phyloP scores from a whole-genome alignment of 805 yeast genomes.

The Maudiozyma saulgeensis region DNA sequence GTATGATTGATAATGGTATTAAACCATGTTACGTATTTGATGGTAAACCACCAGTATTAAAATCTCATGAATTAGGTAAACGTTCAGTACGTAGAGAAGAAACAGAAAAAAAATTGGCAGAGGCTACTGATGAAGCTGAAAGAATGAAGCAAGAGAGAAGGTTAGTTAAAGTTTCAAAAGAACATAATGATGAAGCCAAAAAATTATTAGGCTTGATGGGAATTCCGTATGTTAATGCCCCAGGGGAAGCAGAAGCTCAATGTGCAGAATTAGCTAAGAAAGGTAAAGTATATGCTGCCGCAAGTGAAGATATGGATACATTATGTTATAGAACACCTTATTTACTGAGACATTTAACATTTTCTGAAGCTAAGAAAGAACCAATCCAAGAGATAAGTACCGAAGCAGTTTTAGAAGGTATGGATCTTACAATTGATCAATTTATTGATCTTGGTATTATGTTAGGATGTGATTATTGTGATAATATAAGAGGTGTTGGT shows the following conservation, averaged over 20 bases:
- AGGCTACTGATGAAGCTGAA: constrained; percentile 66
- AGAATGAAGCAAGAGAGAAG: constrained; percentile 69
- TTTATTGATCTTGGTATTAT: constrained; percentile 89
- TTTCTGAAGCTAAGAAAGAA: constrained; percentile 85
- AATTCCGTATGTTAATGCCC: constrained; percentile 85
- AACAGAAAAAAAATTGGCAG: constrained; percentile 67
- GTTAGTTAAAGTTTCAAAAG: constrained; percentile 77
- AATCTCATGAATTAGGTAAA: constrained; percentile 87
- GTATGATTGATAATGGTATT: constrained; percentile 85
- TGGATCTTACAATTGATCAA: constrained; percentile 61
- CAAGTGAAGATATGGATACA: constrained; percentile 98
- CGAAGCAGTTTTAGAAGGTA: constrained; percentile 58
- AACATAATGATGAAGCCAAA: constrained; percentile 93
- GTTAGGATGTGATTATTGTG: constrained; percentile 95
- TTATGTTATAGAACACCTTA: constrained; percentile 82
- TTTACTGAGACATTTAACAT: constrained; percentile 80
- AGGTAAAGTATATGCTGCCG: constrained; percentile 94
- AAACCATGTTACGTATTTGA: constrained; percentile 96
- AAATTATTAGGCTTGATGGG: constrained; percentile 80
- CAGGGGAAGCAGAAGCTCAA: constrained; percentile 98
- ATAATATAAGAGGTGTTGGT: constrained; percentile 89
- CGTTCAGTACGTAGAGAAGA: constrained; percentile 73
- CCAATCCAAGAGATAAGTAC: constrained; percentile 81
- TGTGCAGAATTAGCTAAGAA: constrained; percentile 86
- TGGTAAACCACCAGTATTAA: constrained; percentile 92